phyloP scores from a whole-genome alignment of 1,284 basidiomycete genomes.

The Afroboletus lepidellus region DNA sequence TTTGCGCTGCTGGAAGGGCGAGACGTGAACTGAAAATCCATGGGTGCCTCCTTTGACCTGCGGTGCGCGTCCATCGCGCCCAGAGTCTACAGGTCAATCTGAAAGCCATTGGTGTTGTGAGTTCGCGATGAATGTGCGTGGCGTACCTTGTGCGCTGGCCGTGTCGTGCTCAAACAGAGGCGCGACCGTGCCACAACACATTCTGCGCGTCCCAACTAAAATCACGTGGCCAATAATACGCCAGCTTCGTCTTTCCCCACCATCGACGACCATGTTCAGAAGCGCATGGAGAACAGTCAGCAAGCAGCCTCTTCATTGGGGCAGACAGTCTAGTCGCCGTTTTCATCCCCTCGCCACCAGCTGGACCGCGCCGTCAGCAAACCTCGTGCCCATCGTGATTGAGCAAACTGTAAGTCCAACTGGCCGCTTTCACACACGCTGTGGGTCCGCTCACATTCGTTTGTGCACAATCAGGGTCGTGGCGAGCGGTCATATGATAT shows the following conservation, averaged over 20 bases:
- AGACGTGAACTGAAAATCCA: slow-evolving; percentile 75
- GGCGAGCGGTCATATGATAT: slow-evolving; percentile 95
- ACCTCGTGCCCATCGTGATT: slow-evolving; percentile 87
- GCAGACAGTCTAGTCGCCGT: slow-evolving; percentile 32
- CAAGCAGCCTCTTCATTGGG: slow-evolving; percentile 13
- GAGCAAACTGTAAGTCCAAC: slow-evolving; percentile 76
- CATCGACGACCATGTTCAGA: slow-evolving; percentile 20
- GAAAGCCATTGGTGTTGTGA: background rate
- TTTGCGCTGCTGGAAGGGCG: slow-evolving; percentile 47
- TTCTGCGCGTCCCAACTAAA: slow-evolving; percentile 9
- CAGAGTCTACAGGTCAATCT: background rate
- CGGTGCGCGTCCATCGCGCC: slow-evolving; percentile 29
- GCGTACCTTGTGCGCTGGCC: slow-evolving; percentile 19
- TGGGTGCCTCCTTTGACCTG: slow-evolving; percentile 73
- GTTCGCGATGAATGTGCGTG: background rate
- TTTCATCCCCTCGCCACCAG: slow-evolving; percentile 51
- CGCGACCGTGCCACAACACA: slow-evolving; percentile 17
- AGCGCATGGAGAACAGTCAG: slow-evolving; percentile 27
- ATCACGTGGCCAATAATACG: slow-evolving; percentile 27
- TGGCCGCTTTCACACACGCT: slow-evolving; percentile 6
- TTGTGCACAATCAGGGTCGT: slow-evolving; percentile 58
- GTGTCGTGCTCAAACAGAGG: slow-evolving; percentile 12
- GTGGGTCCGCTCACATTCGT: slow-evolving; percentile 12
- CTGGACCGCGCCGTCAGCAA: slow-evolving; percentile 46
- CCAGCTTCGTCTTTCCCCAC: background rate